Percentiles rank a stretch among this genome's conserved stretches.
Conservation (phyloP, 2,329 filamentous ascomycete species). For the Penicillium psychrosexuale region DNA sequence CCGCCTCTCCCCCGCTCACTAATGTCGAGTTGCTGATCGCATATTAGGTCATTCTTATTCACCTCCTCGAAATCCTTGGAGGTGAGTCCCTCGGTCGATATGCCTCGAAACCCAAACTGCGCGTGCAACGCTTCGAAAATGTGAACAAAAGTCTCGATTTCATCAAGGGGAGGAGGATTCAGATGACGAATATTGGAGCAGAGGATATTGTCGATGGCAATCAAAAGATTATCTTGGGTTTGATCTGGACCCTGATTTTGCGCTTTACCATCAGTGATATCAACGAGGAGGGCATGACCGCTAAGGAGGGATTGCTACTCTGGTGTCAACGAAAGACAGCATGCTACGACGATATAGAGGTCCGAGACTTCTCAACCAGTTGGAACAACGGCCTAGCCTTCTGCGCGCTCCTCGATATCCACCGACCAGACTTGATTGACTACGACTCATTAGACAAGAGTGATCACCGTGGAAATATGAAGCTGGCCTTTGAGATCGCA, state of each 20-base stretch:
- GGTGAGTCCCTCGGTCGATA: conserved; percentile 94
- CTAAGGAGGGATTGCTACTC: conserved; percentile 88
- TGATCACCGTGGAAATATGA: conserved; percentile 96
- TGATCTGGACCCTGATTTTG: conserved; percentile 98
- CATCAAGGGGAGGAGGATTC: conserved; percentile 84
- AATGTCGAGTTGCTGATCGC: conserved; percentile 6
- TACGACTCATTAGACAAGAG: conserved; percentile 91
- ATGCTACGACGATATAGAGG: conserved; percentile 95
- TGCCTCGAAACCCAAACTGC: conserved; percentile 91
- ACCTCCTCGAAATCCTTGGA: conserved; percentile 93
- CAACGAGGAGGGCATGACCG: conserved; percentile 95
- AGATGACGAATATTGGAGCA: conserved; percentile 97
- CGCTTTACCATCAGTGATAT: conserved; percentile 99
- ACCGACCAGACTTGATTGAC: conserved; percentile 94
- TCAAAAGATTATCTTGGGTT: conserved; percentile 90
- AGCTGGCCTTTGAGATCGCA: conserved; percentile 94
- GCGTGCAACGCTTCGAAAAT: conserved; percentile 97
- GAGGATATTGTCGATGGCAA: conserved; percentile 99
- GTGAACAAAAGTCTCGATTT: conserved; percentile 94
- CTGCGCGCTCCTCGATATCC: conserved; percentile 93
- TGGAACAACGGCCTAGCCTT: conserved; percentile 98
- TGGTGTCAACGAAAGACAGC: conserved; percentile 99
- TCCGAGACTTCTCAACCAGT: conserved; percentile 88
- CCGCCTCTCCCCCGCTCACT: neutral
- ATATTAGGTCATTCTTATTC: conserved; percentile 80